Percentiles rank a stretch among this genome's conserved stretches.
Conservation (phyloP, 441 rosid genomes). For the Pelargonium cotyledonis region DNA sequence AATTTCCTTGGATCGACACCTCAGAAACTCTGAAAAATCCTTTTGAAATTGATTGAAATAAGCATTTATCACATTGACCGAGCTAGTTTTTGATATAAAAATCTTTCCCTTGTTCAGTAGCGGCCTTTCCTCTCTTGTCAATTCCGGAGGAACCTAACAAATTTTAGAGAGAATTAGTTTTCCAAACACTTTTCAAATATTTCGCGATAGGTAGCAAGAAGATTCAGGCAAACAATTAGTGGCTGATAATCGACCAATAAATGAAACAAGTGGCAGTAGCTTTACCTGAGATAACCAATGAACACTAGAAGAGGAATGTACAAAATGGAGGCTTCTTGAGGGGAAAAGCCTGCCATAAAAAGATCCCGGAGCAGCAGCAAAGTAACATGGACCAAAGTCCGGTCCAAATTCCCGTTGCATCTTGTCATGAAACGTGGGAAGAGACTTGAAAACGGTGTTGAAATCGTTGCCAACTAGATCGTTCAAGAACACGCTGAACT, state of each 20-base stretch:
- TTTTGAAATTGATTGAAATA: constrained; percentile 31
- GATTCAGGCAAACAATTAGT: no score
- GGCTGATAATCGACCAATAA: no score
- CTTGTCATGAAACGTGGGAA: constrained; percentile 29
- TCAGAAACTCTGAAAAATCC: constrained; percentile 37
- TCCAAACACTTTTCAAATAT: no score
- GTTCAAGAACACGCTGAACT: constrained; percentile 31
- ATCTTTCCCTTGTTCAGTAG: constrained; percentile 37
- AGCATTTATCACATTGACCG: constrained; percentile 26
- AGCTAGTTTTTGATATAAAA: constrained; percentile 40
- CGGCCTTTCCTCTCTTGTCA: constrained; percentile 15
- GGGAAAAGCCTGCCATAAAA: constrained; percentile 35
- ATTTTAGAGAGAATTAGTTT: no score
- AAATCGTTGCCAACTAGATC: constrained; percentile 26
- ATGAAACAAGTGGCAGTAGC: no score
- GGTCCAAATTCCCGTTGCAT: constrained; percentile 27
- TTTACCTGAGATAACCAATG: constrained; percentile 62
- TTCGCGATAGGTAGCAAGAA: no score
- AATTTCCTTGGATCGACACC: constrained; percentile 29
- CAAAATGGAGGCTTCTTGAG: constrained; percentile 30
- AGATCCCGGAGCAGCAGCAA: constrained; percentile 40
- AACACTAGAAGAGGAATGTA: constrained; percentile 36
- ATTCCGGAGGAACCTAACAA: constrained; percentile 38
- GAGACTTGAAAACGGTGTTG: constrained; percentile 38
- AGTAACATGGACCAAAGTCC: constrained; percentile 25